Evolutionary conservation across 805 yeast species (phyloP).

Genomic region (Starmerella floris): DNA sequence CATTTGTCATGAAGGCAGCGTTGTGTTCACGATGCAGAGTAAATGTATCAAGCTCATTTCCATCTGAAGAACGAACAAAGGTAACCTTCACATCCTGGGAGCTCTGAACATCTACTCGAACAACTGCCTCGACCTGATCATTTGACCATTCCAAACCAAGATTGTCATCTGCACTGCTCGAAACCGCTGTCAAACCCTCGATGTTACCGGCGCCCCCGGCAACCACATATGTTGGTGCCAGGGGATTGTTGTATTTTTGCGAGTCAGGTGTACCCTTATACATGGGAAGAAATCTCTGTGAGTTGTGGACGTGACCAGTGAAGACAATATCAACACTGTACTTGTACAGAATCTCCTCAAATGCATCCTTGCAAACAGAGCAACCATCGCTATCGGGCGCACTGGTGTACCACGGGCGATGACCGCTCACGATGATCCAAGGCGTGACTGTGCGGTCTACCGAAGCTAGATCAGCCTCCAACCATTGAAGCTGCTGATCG

Average conservation of each 20-base stretch:
- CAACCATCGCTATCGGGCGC: not conserved
- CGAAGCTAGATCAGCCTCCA: constrained; percentile 4
- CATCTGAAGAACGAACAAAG: constrained; percentile 3
- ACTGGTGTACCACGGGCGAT: constrained; percentile 8
- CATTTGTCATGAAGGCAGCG: not conserved
- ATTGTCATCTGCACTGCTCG: not conserved
- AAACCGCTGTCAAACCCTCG: not conserved
- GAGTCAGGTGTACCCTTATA: constrained; percentile 1
- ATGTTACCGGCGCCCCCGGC: constrained; percentile 6
- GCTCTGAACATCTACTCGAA: not conserved
- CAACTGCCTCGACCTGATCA: not conserved
- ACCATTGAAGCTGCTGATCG: constrained; percentile 4
- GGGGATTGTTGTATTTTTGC: not conserved
- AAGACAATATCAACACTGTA: constrained; percentile 1
- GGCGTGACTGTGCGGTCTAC: constrained; percentile 7
- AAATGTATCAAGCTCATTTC: constrained; percentile 1
- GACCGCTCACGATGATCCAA: constrained; percentile 5
- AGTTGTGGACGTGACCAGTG: constrained; percentile 5
- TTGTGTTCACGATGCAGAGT: not conserved
- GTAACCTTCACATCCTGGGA: not conserved
- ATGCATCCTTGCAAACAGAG: constrained; percentile 2
- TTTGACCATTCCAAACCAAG: constrained; percentile 3
- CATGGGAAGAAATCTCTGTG: constrained; percentile 5
- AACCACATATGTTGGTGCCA: constrained; percentile 1
- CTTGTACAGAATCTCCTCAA: constrained; percentile 3